These are phyloP conservation scores for Dendryphion nanum DNA, from an alignment of 2,329 filamentous ascomycete species.

Conservation along the genomic window DNA sequence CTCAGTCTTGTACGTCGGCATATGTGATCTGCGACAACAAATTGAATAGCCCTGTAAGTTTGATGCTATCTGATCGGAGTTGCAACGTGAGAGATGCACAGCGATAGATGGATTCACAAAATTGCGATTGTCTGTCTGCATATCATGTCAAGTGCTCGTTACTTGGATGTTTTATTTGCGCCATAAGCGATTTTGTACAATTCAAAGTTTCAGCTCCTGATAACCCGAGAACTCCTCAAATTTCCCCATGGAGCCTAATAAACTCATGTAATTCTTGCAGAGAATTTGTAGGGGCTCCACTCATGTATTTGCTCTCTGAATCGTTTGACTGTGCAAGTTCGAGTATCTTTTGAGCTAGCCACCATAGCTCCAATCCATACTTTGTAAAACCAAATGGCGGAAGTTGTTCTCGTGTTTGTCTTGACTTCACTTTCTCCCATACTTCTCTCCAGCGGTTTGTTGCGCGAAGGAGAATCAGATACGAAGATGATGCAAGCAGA, in stretches of 20 bases:
- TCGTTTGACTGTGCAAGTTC: background rate
- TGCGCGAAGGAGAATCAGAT: slow-evolving; percentile 6
- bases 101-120: too few relatives aligned
- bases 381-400: background rate
- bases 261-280: background rate
- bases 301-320: background rate
- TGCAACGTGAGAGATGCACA: too few relatives aligned
- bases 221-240: too few relatives aligned
- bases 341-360: background rate
- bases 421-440: slow-evolving; percentile 6
- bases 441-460: slow-evolving; percentile 15
- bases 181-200: too few relatives aligned
- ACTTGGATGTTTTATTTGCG: too few relatives aligned
- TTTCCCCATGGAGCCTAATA: background rate
- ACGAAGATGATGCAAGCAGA: slow-evolving; percentile 4
- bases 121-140: too few relatives aligned
- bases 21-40: too few relatives aligned
- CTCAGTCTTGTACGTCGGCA: too few relatives aligned
- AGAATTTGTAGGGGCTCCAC: background rate
- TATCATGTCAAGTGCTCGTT: too few relatives aligned
- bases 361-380: background rate
- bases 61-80: too few relatives aligned
- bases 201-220: too few relatives aligned
- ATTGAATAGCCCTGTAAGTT: too few relatives aligned
- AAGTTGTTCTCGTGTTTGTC: background rate